Base-by-base conservation (phyloP, 2,329 filamentous ascomycete genomes). In the Decorospora gaudefroyi region DNA sequence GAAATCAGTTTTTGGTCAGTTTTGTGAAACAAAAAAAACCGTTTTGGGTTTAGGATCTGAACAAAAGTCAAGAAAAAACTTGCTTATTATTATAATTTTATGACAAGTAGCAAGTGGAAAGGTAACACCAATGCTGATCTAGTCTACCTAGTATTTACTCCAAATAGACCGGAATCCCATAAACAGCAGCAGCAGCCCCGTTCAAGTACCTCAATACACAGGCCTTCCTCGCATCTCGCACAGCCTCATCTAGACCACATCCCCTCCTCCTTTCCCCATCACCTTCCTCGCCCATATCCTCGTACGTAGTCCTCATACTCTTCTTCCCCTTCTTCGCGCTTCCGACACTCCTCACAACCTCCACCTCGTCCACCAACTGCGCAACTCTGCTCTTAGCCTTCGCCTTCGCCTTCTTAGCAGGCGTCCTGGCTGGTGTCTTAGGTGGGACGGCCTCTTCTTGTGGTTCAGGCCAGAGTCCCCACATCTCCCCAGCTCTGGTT, bases 121-220 rank as follows among this genome's bases (percentile, higher is more conserved):
- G n/a, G n/a, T n/a, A n/a, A n/a, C n/a, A n/a, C n/a, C n/a, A n/a
- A n/a, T n/a, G n/a, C n/a, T n/a, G n/a, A n/a, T 22, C 26, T 3
- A n/a, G n/a, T n/a, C n/a, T n/a, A n/a, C n/a, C n/a, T n/a, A n/a
- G n/a, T 19, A 36, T 43, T 43, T 64, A 69, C 28, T 70, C 72
- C 48, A 96, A 77, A 72, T 90, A 96, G 51, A 96, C 89, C 19
- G 93, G 93, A 65, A 99, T 86, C 11, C 93, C 93, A 74, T 97
- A 99, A 39, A 97, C 86, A 54, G 93, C 91, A 16, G 93, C 89
- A 25, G 92, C 90, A 8, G 92, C 93, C 0, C 90, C 93, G 61
- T 96, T 99, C 58, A 99, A 75, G 74, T 96, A 97, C 67, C 82
- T 82, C 73, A 99, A 82, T 57, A 88, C 84, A 72, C 93, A 97